phyloP scores from a whole-genome alignment of 2,329 filamentous ascomycete species.

The Penicillium olsonii region DNA sequence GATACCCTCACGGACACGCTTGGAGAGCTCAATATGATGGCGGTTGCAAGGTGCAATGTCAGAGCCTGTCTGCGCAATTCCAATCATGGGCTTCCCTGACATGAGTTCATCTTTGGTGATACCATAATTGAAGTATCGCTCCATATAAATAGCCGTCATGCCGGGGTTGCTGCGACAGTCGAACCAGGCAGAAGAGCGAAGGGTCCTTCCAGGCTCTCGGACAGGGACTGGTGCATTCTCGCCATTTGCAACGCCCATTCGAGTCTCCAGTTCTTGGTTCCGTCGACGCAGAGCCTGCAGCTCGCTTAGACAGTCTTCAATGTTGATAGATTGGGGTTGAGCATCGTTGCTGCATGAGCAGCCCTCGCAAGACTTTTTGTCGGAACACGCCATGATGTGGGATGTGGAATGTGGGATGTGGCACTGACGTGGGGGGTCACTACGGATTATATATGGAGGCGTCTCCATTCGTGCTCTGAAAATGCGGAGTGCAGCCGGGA shows the following conservation, averaged over 20 bases:
- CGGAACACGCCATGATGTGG: constrained; percentile 15
- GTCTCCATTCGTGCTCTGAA: constrained; percentile 10
- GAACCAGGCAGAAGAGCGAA: constrained; percentile 51
- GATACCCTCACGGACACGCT: constrained; percentile 54
- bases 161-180: constrained; percentile 45
- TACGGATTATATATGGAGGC: constrained; percentile 7
- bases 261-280: constrained; percentile 36
- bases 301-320: constrained; percentile 45
- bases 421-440: constrained; percentile 9
- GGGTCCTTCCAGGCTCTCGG: constrained; percentile 29
- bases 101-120: constrained; percentile 52
- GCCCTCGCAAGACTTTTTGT: constrained; percentile 33
- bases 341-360: constrained; percentile 33
- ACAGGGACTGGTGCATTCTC: constrained; percentile 35
- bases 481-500: constrained; percentile 2
- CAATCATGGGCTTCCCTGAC: constrained; percentile 54
- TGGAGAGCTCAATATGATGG: constrained; percentile 52
- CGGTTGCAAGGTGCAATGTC: constrained; percentile 55
- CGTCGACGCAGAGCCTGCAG: constrained; percentile 40
- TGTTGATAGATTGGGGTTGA: constrained; percentile 29
- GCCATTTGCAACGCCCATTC: constrained; percentile 11
- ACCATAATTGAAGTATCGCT: constrained; percentile 55
- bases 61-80: constrained; percentile 55
- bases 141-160: constrained; percentile 52
- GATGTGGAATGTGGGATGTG: background rate